Base-by-base conservation (phyloP, 2,329 filamentous ascomycete genomes). In the Penicillium digitatum region DNA sequence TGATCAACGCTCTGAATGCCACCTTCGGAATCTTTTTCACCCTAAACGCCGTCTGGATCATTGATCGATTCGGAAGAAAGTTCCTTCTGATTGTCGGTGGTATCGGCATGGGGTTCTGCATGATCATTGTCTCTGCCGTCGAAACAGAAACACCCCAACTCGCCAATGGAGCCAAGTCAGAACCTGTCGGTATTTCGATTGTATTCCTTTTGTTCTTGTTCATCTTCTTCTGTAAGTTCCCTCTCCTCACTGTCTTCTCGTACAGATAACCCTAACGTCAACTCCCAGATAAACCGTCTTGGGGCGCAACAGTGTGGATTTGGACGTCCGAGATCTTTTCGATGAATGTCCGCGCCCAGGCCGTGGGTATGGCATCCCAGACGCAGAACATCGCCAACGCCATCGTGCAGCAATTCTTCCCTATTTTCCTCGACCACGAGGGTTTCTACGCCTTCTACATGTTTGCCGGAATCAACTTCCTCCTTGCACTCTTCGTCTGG, bases 1-100 rank as follows among this genome's bases (percentile, higher is more conserved):
- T 89, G 31, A 89, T 89, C 77, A 89, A 89, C 69, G 87, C 87
- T 4, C 77, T 89, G 51, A 89, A 89, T 68, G 86, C 86, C 38
- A 89, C 86, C 6, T 87, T 85, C 61, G 85, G 85, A 54, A 89
- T 89, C 59, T 57, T 89, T 22, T 89, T 89, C 72, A 89, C 87
- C 0, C 77, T 89, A 42, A 89, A 88, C 62, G 86, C 87, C 14
- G 81, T 85, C 35, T 89, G 87, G 86, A 87, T 85, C 5, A 84
- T 87, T 32, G 87, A 89, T 69, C 81, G 86, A 47, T 89, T 86
- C 61, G 87, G 87, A 35, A 81, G 87, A 49, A 86, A 86, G 63
- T 85, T 86, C 76, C 76, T 89, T 55, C 80, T 90, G 64, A 85
- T 89, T 53, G 77, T 85, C 34, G 87, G 87, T 64, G 86, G 81